Base-by-base conservation (phyloP, 169 alveolate genomes). In the Toxoplasma gondii region DNA sequence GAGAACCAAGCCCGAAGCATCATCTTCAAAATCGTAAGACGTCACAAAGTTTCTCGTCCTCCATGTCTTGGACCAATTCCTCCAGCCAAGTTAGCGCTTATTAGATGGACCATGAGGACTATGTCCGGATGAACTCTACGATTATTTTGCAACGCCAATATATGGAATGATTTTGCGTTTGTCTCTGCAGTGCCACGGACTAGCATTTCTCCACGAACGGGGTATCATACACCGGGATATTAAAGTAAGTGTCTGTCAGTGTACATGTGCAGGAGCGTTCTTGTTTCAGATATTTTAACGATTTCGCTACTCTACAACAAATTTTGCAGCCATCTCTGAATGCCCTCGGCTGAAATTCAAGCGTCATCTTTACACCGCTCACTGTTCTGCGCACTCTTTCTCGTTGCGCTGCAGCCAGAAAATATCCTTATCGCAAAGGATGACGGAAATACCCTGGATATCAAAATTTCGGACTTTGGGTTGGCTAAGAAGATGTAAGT, bases 381-480 rank as follows among this genome's bases (percentile, higher is more conserved):
- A 49, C 22, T 17, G 58, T 39, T 49, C 58, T 49, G 58, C 58
- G 58, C 22, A 9, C 27, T 17, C 58, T 70, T 36, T 70, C 2
- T 24, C 34, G 39, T 36, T 70, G 43, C 34, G 12, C 16, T 29
- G 43, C 93, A 93, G 94, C 95, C 95, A 17, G 95, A 93, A 69
- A 93, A 93, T 80, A 69, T 93, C 44, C 80, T 93, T 16, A 29
- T 93, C 39, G 94, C 29, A 31, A 93, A 43, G 81, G 54, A 69
- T n/a, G 74, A 31, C n/a, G 70, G 83, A 36, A 43, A 31, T 24
- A 16, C 67, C 67, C 49, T 58, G 44, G 93, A 82, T 31, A 43
- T 92, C 24, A 78, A 83, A 41, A 96, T 96, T 38, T 91, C 97
- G 39, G 97, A 96, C 91, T 96, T 96, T 78, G 97, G 97, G 64